Evolutionary conservation across 2,329 filamentous ascomycete genomes (phyloP).

Genomic region (Cryphonectria carpinicola): DNA sequence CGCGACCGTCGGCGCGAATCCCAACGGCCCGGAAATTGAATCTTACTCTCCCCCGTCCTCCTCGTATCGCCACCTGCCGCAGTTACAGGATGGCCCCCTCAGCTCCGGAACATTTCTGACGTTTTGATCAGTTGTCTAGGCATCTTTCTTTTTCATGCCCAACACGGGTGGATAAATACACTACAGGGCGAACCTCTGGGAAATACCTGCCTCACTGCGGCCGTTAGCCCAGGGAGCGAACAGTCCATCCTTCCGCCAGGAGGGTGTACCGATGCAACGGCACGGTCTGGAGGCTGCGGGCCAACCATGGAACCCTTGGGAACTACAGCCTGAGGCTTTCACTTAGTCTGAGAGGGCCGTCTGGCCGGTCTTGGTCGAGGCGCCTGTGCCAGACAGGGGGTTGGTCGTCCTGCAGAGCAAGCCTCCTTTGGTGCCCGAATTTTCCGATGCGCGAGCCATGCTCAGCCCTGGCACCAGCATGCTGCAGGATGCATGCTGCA

Average conservation of each 20-base stretch:
- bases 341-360: neutral
- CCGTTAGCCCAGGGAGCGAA: constrained; percentile 1
- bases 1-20: constrained; percentile 9
- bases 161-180: constrained; percentile 1
- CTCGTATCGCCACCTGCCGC: neutral
- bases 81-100: neutral
- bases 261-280: constrained; percentile 1
- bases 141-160: neutral
- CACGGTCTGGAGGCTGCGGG: neutral
- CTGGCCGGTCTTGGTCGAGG: neutral
- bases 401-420: neutral
- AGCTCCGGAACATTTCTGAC: neutral
- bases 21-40: constrained; percentile 5
- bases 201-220: constrained; percentile 2
- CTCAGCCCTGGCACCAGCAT: neutral
- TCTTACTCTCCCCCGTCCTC: neutral
- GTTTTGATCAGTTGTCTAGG: neutral
- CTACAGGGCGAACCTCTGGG: neutral
- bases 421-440: constrained; percentile 1
- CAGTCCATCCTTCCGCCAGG: constrained; percentile 1
- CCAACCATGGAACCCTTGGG: neutral
- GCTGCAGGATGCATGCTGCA: constrained; percentile 8
- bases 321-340: neutral
- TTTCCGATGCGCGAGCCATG: neutral
- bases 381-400: neutral